Evolutionary conservation across 805 yeast genomes (phyloP), one percentile per base, ranked within the genome.

Genomic region (Tetrapisispora phaffii): DNA sequence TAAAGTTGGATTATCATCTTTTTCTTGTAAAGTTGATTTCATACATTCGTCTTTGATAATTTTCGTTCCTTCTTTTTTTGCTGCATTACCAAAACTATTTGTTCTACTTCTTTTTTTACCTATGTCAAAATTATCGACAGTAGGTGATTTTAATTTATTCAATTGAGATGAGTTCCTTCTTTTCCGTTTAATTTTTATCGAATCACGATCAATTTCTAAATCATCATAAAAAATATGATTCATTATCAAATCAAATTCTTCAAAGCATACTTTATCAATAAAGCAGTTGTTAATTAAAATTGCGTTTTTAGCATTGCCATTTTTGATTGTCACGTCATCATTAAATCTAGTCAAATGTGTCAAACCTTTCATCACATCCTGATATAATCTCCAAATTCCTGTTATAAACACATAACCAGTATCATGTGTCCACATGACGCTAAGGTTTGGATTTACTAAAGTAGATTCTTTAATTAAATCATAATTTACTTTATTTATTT

Each of bases 341-440:
- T 24, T 41, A 6, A 20, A 23, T 23, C 45, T 28, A 26, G 35
- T 22, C 7, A 42, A 29, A 29, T 42, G 15, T 16, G 50, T 50
- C 23, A 60, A 47, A 28, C 60, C 62, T 26, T 55, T 53, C 64
- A 60, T 61, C n/a, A 62, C 58, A 48, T 60, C 65, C 49, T 63
- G 66, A 50, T 58, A 63, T 29, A 62, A 48, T 62, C 88, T 85
- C 95, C 95, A 86, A 42, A 87, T 73, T 1, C 95, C 95, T 0
- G 96, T 87, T 43, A 87, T 71, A 55, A 85, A 94, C 7, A 87
- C 95, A 58, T 79, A 80, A 0, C 96, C 96, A 2, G 93, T 79
- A 52, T 74, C 76, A 58, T 81, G 80, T 61, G 85, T 93, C 96
- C 96, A 87, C 50, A 86, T 79, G 45, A 87, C 76, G 77, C 86